Evolutionary conservation across 768 basidiomycete species (phyloP).

Genomic region (Terana coerulea): DNA sequence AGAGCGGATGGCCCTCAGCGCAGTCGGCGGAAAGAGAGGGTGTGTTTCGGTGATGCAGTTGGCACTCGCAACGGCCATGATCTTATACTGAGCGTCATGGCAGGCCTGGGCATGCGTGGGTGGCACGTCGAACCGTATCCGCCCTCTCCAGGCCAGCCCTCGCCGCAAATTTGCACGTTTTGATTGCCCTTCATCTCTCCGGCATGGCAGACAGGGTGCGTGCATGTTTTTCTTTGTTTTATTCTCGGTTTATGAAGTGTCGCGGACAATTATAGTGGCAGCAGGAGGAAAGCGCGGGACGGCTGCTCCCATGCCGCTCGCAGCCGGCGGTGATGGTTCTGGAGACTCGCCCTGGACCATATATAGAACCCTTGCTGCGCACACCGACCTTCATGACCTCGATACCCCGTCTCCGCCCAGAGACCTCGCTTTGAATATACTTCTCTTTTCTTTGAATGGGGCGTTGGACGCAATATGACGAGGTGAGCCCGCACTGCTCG

Average conservation of each 20-base stretch:
- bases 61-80: too few species aligned
- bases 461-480: constrained; percentile 36
- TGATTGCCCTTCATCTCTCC: too few species aligned
- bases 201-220: too few species aligned
- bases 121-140: too few species aligned
- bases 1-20: too few species aligned
- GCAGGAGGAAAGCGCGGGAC: not conserved
- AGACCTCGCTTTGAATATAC: not conserved
- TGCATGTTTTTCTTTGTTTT: not conserved
- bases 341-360: not conserved
- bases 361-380: not conserved
- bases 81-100: too few species aligned
- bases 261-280: not conserved
- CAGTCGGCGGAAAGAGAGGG: too few species aligned
- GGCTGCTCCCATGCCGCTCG: not conserved
- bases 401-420: not conserved
- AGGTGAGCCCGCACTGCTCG: constrained; percentile 21
- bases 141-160: too few species aligned
- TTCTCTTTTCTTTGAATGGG: constrained; percentile 21
- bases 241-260: not conserved
- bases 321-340: not conserved
- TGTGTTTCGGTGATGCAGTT: too few species aligned
- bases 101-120: too few species aligned
- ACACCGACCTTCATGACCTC: not conserved
- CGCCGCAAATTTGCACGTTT: too few species aligned